phyloP scores from a whole-genome alignment of 202 grass and related monocot species.

The Panicum virgatum region DNA sequence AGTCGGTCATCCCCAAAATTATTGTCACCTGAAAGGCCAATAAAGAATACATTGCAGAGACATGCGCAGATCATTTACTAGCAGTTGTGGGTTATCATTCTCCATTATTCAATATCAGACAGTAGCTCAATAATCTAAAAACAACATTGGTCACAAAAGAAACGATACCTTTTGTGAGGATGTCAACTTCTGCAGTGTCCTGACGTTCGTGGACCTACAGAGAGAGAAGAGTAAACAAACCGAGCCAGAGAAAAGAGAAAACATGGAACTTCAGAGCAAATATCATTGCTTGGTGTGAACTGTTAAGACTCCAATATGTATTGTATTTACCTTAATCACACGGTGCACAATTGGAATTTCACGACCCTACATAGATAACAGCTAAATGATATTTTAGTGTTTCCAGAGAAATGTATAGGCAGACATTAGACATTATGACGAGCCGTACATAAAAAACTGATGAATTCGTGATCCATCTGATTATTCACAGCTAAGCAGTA shows the following conservation, averaged over 20 bases:
- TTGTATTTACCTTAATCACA: conserved; percentile 88
- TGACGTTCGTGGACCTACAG: conserved; percentile 84
- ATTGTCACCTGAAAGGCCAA: conserved; percentile 70
- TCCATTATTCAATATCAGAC: neutral
- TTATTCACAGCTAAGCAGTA: conserved; percentile 24
- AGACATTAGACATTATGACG: neutral
- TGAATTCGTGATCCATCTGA: neutral
- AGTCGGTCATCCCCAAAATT: conserved; percentile 76
- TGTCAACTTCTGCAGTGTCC: conserved; percentile 83
- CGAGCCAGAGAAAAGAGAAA: neutral
- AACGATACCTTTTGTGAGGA: conserved; percentile 87
- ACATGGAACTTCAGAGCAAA: neutral
- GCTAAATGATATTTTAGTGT: conserved; percentile 27
- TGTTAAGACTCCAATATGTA: conserved; percentile 7
- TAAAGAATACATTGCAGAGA: neutral
- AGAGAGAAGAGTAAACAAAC: conserved; percentile 27
- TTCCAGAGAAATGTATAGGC: conserved; percentile 19
- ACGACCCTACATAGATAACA: conserved; percentile 59
- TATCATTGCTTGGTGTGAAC: neutral
- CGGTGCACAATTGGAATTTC: conserved; percentile 96
- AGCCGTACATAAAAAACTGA: conserved; percentile 26
- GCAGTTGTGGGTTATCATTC: neutral
- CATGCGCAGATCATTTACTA: neutral
- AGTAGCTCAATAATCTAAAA: neutral
- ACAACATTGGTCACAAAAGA: neutral